A percentile compares a stretch with the other conserved stretches of the same genome.
These are phyloP conservation scores for Citrullus amarus DNA, from an alignment of 306 rosid species.

Conservation along the genomic window DNA sequence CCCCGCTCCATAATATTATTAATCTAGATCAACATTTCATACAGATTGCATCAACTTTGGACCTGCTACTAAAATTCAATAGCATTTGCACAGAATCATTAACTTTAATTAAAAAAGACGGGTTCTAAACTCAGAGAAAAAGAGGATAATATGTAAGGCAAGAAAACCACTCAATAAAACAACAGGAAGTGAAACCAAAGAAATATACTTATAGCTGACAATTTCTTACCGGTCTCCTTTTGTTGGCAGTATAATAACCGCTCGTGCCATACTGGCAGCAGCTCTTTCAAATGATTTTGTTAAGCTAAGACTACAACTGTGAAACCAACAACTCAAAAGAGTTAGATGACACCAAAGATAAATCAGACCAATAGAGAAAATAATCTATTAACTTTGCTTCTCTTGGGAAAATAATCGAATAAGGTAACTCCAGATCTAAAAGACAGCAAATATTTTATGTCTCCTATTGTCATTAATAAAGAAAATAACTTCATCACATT, in stretches of 20 bases:
- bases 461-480: neutral
- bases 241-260: constrained; percentile 80
- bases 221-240: constrained; percentile 78
- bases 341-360: constrained; percentile 16
- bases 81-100: neutral
- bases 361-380: neutral
- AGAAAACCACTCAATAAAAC: neutral
- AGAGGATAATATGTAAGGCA: neutral
- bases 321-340: constrained; percentile 26
- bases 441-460: neutral
- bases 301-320: constrained; percentile 82
- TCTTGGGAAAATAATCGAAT: neutral
- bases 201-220: constrained; percentile 8
- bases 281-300: constrained; percentile 93
- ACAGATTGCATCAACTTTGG: neutral
- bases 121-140: neutral
- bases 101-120: neutral
- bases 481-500: neutral
- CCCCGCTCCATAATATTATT: neutral
- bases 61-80: neutral
- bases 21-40: neutral
- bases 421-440: neutral
- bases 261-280: constrained; percentile 82
- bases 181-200: neutral
- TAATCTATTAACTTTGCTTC: neutral